These are phyloP conservation scores for Gnetum montanum DNA, from an alignment of 75 land plant species.

Conservation along the genomic window DNA sequence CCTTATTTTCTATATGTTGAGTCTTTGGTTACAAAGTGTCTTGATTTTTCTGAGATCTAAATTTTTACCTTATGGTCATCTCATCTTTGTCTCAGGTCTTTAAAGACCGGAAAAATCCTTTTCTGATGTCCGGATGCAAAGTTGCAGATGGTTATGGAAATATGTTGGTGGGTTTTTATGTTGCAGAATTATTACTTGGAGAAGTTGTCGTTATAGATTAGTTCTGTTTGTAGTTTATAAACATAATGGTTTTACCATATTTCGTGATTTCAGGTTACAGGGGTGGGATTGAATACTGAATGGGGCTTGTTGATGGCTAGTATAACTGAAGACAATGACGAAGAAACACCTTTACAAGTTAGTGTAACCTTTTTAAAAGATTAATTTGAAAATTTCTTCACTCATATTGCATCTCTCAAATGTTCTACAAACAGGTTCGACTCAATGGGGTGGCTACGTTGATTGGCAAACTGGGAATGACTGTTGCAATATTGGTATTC, in stretches of 20 bases:
- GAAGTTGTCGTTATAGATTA: not conserved
- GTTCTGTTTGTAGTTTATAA: not conserved
- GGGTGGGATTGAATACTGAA: conserved; percentile 68
- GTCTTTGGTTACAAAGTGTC: too few relatives aligned
- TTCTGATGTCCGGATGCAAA: conserved; percentile 78
- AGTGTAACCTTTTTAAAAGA: conserved; percentile 1
- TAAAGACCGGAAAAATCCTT: conserved; percentile 51
- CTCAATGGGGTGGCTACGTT: conserved; percentile 83
- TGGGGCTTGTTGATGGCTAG: conserved; percentile 79
- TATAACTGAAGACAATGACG: conserved; percentile 46
- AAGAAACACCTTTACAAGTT: conserved; percentile 60
- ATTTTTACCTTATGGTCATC: conserved; percentile 1
- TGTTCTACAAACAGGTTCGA: conserved; percentile 54
- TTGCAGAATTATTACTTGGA: not conserved
- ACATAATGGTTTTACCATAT: not conserved
- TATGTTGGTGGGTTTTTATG: conserved; percentile 56
- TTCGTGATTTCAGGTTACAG: conserved; percentile 45
- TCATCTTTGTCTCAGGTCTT: conserved; percentile 25
- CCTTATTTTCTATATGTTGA: not conserved
- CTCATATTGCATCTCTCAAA: not conserved
- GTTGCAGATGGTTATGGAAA: conserved; percentile 80
- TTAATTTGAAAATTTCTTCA: not conserved
- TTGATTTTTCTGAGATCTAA: too few relatives aligned
- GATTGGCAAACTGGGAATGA: conserved; percentile 56
- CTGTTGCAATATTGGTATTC: conserved; percentile 53